Conservation (phyloP, 2,329 filamentous ascomycete species). For the Calonectria pauciramosa region DNA sequence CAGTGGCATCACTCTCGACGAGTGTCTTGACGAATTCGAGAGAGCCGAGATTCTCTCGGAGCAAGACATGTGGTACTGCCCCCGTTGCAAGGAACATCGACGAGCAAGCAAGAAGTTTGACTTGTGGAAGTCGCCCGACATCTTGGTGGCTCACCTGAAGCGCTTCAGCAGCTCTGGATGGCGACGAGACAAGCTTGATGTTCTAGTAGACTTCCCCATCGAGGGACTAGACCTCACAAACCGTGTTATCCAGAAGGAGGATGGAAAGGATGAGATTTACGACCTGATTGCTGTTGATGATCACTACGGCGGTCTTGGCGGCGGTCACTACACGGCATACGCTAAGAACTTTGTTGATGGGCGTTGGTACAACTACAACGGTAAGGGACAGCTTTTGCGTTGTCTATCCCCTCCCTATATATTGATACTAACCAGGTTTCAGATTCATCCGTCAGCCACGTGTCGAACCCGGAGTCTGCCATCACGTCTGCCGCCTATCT, state of each 20-base stretch:
- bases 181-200: slow-evolving; percentile 91
- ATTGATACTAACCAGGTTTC: slow-evolving; percentile 55
- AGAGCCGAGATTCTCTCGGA: slow-evolving; percentile 94
- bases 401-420: background rate
- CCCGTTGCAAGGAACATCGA: slow-evolving; percentile 92
- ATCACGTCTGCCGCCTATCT: slow-evolving; percentile 88
- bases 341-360: slow-evolving; percentile 92
- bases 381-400: slow-evolving; percentile 63
- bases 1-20: slow-evolving; percentile 84
- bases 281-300: slow-evolving; percentile 97
- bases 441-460: slow-evolving; percentile 82
- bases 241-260: slow-evolving; percentile 83
- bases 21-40: slow-evolving; percentile 95
- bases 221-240: slow-evolving; percentile 86
- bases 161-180: slow-evolving; percentile 89
- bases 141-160: slow-evolving; percentile 95
- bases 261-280: slow-evolving; percentile 86
- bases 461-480: slow-evolving; percentile 71
- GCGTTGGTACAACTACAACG: slow-evolving; percentile 97
- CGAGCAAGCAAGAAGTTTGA: slow-evolving; percentile 97
- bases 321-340: slow-evolving; percentile 96
- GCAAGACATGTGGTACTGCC: slow-evolving; percentile 98
- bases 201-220: slow-evolving; percentile 91
- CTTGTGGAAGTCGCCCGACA: slow-evolving; percentile 96
- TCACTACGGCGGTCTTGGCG: slow-evolving; percentile 92